phyloP scores from a whole-genome alignment of 805 yeast genomes.

The Vanderwaltozyma tropicalis region DNA sequence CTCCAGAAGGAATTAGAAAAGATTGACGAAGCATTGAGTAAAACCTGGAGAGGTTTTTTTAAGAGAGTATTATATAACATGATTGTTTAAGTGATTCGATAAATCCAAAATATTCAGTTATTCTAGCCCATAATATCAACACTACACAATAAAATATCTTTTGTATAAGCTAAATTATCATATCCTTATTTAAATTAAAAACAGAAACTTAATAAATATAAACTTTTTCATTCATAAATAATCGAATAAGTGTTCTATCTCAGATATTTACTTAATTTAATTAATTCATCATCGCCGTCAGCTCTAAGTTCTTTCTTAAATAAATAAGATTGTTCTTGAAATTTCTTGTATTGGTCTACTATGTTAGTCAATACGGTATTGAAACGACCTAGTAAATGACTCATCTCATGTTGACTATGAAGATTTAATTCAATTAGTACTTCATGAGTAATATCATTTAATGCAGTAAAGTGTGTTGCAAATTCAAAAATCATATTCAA shows the following conservation, averaged over 20 bases:
- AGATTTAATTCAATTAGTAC: slow-evolving; percentile 25
- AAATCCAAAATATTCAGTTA: no score
- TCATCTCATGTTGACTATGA: slow-evolving; percentile 18
- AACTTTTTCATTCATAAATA: no score
- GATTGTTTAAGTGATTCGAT: no score
- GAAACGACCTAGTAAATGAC: slow-evolving; percentile 22
- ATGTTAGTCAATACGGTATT: slow-evolving; percentile 33
- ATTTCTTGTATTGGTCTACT: slow-evolving; percentile 34
- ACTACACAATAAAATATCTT: no score
- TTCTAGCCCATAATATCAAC: no score
- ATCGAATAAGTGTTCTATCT: slow-evolving; percentile 6
- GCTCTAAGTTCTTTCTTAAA: slow-evolving; percentile 44
- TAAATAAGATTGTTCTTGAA: slow-evolving; percentile 32
- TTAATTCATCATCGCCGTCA: slow-evolving; percentile 41
- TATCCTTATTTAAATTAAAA: no score
- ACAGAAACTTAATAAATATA: no score
- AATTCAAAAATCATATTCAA: slow-evolving; percentile 33
- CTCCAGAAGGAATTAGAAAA: no score
- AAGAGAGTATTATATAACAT: no score
- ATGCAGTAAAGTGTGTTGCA: slow-evolving; percentile 29
- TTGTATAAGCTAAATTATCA: no score
- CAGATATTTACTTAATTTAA: slow-evolving; percentile 35
- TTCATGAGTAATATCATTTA: slow-evolving; percentile 29
- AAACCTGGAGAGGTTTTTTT: no score
- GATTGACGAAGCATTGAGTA: no score